These are phyloP conservation scores for Colletotrichum sojae DNA, from an alignment of 2,329 filamentous ascomycete species.

Conservation along the genomic window DNA sequence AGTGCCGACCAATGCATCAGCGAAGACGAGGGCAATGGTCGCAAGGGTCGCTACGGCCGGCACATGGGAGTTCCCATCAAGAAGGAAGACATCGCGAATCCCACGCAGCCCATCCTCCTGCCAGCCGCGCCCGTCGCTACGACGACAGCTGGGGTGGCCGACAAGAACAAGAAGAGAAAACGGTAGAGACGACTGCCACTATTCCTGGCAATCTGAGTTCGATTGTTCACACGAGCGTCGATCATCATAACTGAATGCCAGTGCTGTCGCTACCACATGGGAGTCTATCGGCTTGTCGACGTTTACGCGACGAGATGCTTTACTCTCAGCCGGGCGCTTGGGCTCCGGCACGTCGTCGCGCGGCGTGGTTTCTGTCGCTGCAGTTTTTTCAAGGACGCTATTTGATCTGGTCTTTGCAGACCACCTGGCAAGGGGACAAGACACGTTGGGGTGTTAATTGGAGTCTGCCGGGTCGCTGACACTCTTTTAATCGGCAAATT, in stretches of 20 bases:
- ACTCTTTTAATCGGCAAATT: conserved; percentile 29
- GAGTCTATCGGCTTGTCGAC: conserved; percentile 7
- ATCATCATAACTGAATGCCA: neutral
- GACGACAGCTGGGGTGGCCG: conserved; percentile 50
- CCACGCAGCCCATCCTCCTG: conserved; percentile 55
- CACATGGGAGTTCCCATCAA: conserved; percentile 78
- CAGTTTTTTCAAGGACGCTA: conserved; percentile 1
- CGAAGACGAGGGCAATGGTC: conserved; percentile 97
- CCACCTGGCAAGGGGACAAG: conserved; percentile 30
- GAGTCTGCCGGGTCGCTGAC: conserved; percentile 37
- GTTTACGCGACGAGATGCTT: conserved; percentile 13
- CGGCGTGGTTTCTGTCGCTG: conserved; percentile 2
- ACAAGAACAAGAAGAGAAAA: conserved; percentile 76
- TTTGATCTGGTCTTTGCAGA: conserved; percentile 29
- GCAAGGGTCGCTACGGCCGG: conserved; percentile 90
- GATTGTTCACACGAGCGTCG: neutral
- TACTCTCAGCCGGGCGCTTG: conserved; percentile 6
- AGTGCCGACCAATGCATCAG: conserved; percentile 94
- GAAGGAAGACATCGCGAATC: conserved; percentile 64
- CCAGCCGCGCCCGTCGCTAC: conserved; percentile 61
- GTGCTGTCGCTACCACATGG: conserved; percentile 27
- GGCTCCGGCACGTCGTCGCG: neutral
- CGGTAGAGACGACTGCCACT: conserved; percentile 55
- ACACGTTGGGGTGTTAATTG: conserved; percentile 27
- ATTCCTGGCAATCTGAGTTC: neutral